Conservation (phyloP, 139 green algal species). For the Chlamydomonas incerta region DNA sequence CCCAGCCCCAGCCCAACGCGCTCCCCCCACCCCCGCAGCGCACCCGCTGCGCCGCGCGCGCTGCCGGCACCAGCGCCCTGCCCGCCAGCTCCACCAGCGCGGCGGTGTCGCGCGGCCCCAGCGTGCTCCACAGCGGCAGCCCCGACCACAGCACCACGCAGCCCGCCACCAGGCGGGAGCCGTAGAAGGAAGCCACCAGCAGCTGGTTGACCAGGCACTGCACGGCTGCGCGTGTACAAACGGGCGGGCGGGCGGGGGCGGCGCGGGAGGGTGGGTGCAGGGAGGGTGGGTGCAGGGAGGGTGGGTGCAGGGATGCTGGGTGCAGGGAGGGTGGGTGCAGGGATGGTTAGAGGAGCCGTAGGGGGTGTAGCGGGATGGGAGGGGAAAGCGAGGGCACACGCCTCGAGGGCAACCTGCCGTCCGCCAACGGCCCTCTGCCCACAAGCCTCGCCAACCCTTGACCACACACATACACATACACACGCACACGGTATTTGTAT, state of each 20-base stretch:
- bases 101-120: constrained; percentile 15
- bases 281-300: not conserved
- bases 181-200: constrained; percentile 37
- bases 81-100: constrained; percentile 13
- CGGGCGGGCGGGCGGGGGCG: too few relatives aligned
- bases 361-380: too few relatives aligned
- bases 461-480: too few relatives aligned
- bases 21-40: too few relatives aligned
- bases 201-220: constrained; percentile 43
- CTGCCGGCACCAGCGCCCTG: constrained; percentile 24
- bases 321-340: not conserved
- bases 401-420: too few relatives aligned
- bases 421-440: too few relatives aligned
- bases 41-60: constrained; percentile 14
- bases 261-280: too few relatives aligned
- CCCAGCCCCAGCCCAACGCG: too few relatives aligned
- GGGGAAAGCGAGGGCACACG: too few relatives aligned
- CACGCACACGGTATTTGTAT: too few relatives aligned
- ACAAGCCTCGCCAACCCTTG: too few relatives aligned
- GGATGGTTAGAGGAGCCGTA: not conserved
- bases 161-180: constrained; percentile 25
- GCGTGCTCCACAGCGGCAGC: constrained; percentile 28
- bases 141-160: constrained; percentile 30
- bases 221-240: too few relatives aligned
- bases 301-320: not conserved